Evolutionary conservation across 2,329 filamentous ascomycete genomes (phyloP), one percentile per base, ranked within the genome.

Genomic region (Microdochium bolleyi): DNA sequence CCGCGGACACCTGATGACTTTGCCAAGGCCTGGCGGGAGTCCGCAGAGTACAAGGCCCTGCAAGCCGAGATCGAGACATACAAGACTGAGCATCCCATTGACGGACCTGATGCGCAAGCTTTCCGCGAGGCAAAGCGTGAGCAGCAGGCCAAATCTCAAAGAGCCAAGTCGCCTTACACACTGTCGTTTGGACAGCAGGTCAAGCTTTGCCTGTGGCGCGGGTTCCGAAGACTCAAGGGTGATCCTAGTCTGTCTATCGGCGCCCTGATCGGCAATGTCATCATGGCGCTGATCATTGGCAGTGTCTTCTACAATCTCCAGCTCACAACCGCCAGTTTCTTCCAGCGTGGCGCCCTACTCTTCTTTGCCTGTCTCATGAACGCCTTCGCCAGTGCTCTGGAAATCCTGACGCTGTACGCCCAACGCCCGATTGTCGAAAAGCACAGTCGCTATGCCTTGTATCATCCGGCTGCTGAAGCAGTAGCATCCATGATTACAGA

Each of bases 401-500:
- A 94, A 76, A 94, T 96, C 64, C 70, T 94, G 32, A 91, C 88
- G 0, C 78, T 96, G 3, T 96, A 94, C 65, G 82, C 88, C 2
- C 91, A 96, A 79, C 86, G 92, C 37, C 87, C 88, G 1, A 95
- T 96, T 61, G 89, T 96, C 55, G 90, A 96, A 65, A 96, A 96
- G 67, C 92, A 96, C 61, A 73, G 79, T 53, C 83, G 87, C 54
- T 96, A 95, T 65, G 90, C 91, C 19, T 77, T 96, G 19, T 95
- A 96, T 62, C 92, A 95, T 62, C 90, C 92, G 0, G 91, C 87
- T 10, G 87, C 90, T 16, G 91, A 96, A 75, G 89, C 90, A n/a
- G 78, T 89, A 54, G 83, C 88, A 0, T 94, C 88, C 10, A 94
- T 95, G 86, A 70, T 96, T 27, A 87, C 82, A 56, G 92, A 96